Percentiles rank a stretch among this genome's conserved stretches.
Evolutionary conservation across 2,329 filamentous ascomycete genomes (phyloP).

Genomic region (Ilyonectria sp.): DNA sequence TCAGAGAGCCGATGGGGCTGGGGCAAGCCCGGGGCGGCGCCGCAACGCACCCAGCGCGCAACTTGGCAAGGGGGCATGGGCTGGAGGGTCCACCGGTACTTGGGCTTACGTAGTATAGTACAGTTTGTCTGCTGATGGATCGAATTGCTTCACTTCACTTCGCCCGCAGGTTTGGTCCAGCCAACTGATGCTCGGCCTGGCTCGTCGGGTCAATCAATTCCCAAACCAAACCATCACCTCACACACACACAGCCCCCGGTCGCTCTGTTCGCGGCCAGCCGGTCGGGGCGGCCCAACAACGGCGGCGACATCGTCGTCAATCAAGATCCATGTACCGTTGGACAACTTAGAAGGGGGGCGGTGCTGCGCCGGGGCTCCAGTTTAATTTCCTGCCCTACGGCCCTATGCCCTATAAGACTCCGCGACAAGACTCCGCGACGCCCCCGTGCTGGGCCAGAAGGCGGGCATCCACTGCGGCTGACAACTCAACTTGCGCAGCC

Average conservation of each 20-base stretch:
- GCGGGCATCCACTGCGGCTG: constrained; percentile 27
- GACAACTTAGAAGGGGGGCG: constrained; percentile 6
- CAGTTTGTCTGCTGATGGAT: too few species aligned
- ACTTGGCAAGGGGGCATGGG: not conserved
- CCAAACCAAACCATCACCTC: too few species aligned
- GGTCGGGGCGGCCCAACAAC: too few species aligned
- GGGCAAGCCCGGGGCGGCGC: too few species aligned
- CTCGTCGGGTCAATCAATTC: too few species aligned
- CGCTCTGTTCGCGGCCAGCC: too few species aligned
- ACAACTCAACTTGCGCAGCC: constrained; percentile 19
- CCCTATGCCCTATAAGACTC: constrained; percentile 31
- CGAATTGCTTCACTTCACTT: not conserved
- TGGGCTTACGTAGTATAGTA: not conserved
- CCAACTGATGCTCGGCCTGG: too few species aligned
- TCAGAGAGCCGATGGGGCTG: too few species aligned
- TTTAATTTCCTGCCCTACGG: constrained; percentile 34
- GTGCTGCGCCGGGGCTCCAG: constrained; percentile 15
- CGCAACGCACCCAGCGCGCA: not conserved
- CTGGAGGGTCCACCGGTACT: not conserved
- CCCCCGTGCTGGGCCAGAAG: constrained; percentile 5
- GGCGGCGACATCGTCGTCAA: too few species aligned
- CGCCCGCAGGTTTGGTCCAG: not conserved
- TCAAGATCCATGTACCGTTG: too few species aligned
- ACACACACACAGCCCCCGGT: too few species aligned
- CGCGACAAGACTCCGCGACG: not conserved